phyloP scores from a whole-genome alignment of 805 yeast species.

The Yarrowia phangngaensis region DNA sequence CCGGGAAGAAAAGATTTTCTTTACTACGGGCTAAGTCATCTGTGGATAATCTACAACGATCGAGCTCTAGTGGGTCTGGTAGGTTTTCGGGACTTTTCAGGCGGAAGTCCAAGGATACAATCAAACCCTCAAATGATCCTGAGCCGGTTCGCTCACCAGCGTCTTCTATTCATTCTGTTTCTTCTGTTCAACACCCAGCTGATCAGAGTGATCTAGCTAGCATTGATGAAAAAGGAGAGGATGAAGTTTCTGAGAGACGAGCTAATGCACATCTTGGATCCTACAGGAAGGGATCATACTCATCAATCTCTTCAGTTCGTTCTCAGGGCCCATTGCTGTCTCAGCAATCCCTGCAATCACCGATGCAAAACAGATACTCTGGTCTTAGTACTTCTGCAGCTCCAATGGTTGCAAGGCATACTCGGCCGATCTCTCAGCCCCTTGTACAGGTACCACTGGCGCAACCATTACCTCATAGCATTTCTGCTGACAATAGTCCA shows the following conservation, averaged over 20 bases:
- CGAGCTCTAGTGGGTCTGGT: not conserved
- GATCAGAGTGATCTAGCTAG: conserved; percentile 23
- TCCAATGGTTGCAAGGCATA: not conserved
- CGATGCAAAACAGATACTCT: conserved; percentile 8
- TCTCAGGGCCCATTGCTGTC: conserved; percentile 1
- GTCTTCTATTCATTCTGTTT: conserved; percentile 14
- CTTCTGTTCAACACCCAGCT: conserved; percentile 2
- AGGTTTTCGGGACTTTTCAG: conserved; percentile 14
- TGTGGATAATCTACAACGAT: conserved; percentile 12
- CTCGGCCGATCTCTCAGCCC: conserved; percentile 17
- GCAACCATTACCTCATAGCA: conserved; percentile 1
- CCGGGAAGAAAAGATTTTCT: conserved; percentile 12
- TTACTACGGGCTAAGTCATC: conserved; percentile 19
- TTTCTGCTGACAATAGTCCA: conserved; percentile 2
- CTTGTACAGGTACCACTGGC: conserved; percentile 1
- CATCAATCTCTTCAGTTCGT: conserved; percentile 13
- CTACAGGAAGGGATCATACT: conserved; percentile 13
- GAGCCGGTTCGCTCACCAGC: conserved; percentile 6
- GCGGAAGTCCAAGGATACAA: conserved; percentile 21
- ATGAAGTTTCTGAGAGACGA: not conserved
- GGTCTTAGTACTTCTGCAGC: conserved; percentile 10
- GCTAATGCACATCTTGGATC: too few species aligned
- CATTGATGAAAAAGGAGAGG: conserved; percentile 16
- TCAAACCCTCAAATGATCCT: conserved; percentile 8
- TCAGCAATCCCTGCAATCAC: conserved; percentile 16